Evolutionary conservation across 2,329 filamentous ascomycete genomes (phyloP).

Genomic region (Aspergillus niger): DNA sequence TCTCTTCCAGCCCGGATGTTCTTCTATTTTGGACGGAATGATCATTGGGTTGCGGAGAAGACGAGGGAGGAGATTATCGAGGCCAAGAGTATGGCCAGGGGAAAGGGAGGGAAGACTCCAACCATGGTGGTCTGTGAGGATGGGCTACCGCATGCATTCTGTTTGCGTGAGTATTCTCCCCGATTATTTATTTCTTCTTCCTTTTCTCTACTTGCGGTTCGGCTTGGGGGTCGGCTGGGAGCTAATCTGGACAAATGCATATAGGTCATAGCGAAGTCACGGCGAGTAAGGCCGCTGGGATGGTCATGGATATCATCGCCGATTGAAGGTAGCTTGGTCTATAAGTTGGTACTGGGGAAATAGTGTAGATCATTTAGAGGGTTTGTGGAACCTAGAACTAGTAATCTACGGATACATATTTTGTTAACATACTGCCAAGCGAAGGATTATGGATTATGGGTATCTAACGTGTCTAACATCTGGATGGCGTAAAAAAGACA

Average conservation of each 20-base stretch:
- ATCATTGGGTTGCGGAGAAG: constrained; percentile 63
- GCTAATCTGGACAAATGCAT: constrained; percentile 10
- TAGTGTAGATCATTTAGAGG: neutral
- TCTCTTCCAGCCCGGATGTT: constrained; percentile 47
- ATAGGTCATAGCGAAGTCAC: constrained; percentile 50
- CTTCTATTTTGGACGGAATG: constrained; percentile 61
- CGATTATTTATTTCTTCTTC: no score
- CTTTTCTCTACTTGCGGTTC: no score
- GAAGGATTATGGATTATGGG: neutral
- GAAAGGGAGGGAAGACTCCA: constrained; percentile 37
- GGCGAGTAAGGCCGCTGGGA: constrained; percentile 53
- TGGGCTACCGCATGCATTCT: constrained; percentile 62
- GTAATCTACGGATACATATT: no score
- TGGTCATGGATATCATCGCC: constrained; percentile 48
- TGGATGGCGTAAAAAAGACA: neutral
- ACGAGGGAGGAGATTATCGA: constrained; percentile 59
- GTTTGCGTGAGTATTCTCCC: constrained; percentile 48
- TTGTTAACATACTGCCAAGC: neutral
- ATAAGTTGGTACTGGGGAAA: neutral
- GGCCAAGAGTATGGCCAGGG: constrained; percentile 36
- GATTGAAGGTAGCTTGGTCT: neutral
- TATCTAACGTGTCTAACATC: constrained; percentile 1
- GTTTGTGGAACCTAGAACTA: neutral
- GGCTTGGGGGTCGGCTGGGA: neutral
- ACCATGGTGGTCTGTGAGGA: constrained; percentile 58